Percentiles rank a stretch among this genome's conserved stretches.
Evolutionary conservation across 2,329 filamentous ascomycete genomes (phyloP).

Genomic region (Fusarium mundagurra): DNA sequence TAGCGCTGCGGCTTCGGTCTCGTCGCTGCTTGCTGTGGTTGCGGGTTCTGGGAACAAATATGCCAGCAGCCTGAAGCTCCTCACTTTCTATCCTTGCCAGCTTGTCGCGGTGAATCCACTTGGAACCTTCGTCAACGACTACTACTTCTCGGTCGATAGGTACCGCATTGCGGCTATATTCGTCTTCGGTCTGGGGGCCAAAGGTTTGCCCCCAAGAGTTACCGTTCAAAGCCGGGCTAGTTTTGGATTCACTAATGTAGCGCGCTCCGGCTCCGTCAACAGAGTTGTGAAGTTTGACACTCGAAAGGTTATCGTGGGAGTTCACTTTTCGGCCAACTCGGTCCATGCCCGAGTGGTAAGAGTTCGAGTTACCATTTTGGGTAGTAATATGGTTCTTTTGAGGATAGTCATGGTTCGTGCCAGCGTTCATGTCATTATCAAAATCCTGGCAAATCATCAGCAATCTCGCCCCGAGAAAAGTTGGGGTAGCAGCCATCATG

Average conservation of each 20-base stretch:
- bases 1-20: slow-evolving; percentile 50
- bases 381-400: slow-evolving; percentile 26
- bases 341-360: slow-evolving; percentile 42
- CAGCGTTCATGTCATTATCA: slow-evolving; percentile 30
- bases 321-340: slow-evolving; percentile 48
- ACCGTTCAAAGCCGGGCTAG: slow-evolving; percentile 36
- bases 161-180: slow-evolving; percentile 41
- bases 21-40: slow-evolving; percentile 60
- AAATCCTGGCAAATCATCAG: slow-evolving; percentile 34
- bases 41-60: slow-evolving; percentile 66
- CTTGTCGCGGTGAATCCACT: slow-evolving; percentile 90
- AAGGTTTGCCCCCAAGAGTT: slow-evolving; percentile 25
- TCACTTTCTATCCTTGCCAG: slow-evolving; percentile 82
- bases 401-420: slow-evolving; percentile 30
- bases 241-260: slow-evolving; percentile 38
- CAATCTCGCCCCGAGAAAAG: background rate
- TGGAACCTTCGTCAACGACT: slow-evolving; percentile 67
- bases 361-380: slow-evolving; percentile 43
- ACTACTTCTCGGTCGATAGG: slow-evolving; percentile 47
- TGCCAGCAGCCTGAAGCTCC: slow-evolving; percentile 82
- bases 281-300: slow-evolving; percentile 36
- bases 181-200: slow-evolving; percentile 36
- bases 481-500: background rate
- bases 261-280: slow-evolving; percentile 39
- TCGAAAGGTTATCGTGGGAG: slow-evolving; percentile 48